Percentiles rank a stretch among this genome's conserved stretches.
phyloP scores from a whole-genome alignment of 2,329 filamentous ascomycete genomes.

The Sarocladiaceae sp. region DNA sequence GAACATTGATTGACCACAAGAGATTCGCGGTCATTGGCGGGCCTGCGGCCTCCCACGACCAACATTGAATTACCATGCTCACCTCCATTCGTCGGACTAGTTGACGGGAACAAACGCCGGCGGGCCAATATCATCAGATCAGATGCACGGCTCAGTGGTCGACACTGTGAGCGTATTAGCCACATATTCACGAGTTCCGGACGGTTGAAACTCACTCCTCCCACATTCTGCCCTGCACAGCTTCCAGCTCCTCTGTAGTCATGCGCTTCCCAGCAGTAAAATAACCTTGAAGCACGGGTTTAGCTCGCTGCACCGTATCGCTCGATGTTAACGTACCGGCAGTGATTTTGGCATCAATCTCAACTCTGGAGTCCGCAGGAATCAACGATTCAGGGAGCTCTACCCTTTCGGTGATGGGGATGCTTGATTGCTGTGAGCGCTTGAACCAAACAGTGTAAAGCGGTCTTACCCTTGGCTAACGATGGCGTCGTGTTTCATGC shows the following conservation, averaged over 20 bases:
- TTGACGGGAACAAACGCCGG: too few relatives aligned
- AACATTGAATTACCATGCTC: too few relatives aligned
- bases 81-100: too few relatives aligned
- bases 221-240: slow-evolving; percentile 88
- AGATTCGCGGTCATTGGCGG: too few relatives aligned
- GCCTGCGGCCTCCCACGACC: too few relatives aligned
- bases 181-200: slow-evolving; percentile 9
- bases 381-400: slow-evolving; percentile 93
- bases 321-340: slow-evolving; percentile 58
- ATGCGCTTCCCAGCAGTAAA: slow-evolving; percentile 88
- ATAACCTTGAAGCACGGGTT: slow-evolving; percentile 44
- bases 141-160: slow-evolving; percentile 23
- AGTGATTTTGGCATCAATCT: slow-evolving; percentile 98
- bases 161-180: slow-evolving; percentile 26
- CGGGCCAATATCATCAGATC: neutral
- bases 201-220: slow-evolving; percentile 60
- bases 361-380: slow-evolving; percentile 90
- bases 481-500: slow-evolving; percentile 89
- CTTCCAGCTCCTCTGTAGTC: slow-evolving; percentile 78
- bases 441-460: too few relatives aligned
- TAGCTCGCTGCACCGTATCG: neutral
- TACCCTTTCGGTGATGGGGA: slow-evolving; percentile 83
- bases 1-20: too few relatives aligned
- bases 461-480: slow-evolving; percentile 74
- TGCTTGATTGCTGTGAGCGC: too few relatives aligned